Evolutionary conservation across 306 rosid genomes (phyloP).

Genomic region (Vigna unguiculata): DNA sequence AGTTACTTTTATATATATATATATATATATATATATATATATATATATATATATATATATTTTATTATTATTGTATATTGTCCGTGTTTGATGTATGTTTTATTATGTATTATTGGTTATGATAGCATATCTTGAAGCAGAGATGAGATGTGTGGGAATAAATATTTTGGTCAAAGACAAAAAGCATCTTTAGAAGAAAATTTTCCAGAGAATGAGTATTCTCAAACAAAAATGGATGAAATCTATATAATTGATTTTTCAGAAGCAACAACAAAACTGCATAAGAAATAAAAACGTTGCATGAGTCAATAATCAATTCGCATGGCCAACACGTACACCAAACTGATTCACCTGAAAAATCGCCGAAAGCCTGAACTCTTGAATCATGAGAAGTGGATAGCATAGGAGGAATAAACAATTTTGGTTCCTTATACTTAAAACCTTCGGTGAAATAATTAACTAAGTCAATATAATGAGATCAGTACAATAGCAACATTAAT

Average conservation of each 20-base stretch:
- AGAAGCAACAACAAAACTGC: not conserved
- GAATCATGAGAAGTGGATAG: not conserved
- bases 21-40: too few species aligned
- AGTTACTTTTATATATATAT: too few species aligned
- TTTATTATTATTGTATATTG: too few species aligned
- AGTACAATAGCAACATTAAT: conserved; percentile 9
- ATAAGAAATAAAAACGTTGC: not conserved
- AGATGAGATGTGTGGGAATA: too few species aligned
- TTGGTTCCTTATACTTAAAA: conserved; percentile 3
- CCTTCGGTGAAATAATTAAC: not conserved
- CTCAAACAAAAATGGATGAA: too few species aligned
- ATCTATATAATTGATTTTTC: not conserved
- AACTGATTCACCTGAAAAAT: conserved; percentile 13
- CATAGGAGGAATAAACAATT: not conserved
- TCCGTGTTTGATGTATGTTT: too few species aligned
- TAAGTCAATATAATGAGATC: not conserved
- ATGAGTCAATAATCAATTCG: not conserved
- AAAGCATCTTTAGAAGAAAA: too few species aligned
- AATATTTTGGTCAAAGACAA: too few species aligned
- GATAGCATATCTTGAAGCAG: too few species aligned
- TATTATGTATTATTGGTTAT: too few species aligned
- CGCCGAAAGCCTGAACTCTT: conserved; percentile 6
- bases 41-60: too few species aligned
- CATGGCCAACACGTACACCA: not conserved
- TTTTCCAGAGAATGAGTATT: too few species aligned